These are phyloP conservation scores for Plasmodium reichenowi DNA, from an alignment of 169 alveolate genomes.

Conservation along the genomic window DNA sequence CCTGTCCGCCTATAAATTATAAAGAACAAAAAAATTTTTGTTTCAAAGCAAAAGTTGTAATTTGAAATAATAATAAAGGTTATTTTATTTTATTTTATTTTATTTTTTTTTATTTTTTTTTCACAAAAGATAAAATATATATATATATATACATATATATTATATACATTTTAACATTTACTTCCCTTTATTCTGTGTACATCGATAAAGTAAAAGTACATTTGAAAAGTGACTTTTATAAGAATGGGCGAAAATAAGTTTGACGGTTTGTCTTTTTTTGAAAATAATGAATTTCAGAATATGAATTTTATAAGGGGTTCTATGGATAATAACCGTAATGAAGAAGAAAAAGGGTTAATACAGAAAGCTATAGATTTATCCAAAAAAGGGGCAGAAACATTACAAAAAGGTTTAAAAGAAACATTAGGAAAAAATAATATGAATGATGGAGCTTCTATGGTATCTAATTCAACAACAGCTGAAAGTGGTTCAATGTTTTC, in stretches of 20 bases:
- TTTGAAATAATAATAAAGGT: too few species aligned
- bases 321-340: constrained; percentile 26
- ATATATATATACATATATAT: background rate
- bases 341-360: constrained; percentile 56
- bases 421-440: constrained; percentile 58
- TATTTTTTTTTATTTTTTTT: too few species aligned
- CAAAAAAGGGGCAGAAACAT: constrained; percentile 66
- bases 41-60: too few species aligned
- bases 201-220: background rate
- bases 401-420: constrained; percentile 60
- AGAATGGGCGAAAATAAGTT: constrained; percentile 32
- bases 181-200: background rate
- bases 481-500: constrained; percentile 70
- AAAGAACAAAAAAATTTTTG: too few species aligned
- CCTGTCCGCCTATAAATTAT: too few species aligned
- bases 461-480: constrained; percentile 56
- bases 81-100: too few species aligned
- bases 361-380: constrained; percentile 63
- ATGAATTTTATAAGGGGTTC: constrained; percentile 42
- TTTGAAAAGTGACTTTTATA: constrained; percentile 13
- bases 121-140: background rate
- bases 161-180: background rate
- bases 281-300: constrained; percentile 41
- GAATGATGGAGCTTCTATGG: constrained; percentile 36
- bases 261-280: constrained; percentile 67